Base-by-base conservation (phyloP, 2,329 filamentous ascomycete species). In the Coleophoma eucalyptorum region DNA sequence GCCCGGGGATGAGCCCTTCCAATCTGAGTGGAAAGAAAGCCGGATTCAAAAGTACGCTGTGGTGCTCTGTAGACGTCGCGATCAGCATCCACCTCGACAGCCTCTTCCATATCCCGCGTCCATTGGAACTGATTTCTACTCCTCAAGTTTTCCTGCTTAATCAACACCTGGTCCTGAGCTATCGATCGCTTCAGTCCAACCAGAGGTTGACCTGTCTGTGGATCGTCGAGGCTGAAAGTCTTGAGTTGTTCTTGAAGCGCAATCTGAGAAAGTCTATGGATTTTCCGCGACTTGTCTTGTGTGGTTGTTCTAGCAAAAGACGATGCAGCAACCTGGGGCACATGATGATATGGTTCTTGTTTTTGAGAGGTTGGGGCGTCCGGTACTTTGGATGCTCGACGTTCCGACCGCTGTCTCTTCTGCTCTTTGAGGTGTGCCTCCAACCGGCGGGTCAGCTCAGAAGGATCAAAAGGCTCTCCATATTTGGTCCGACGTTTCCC, bases 221-320 rank as follows among this genome's bases (percentile, higher is more conserved):
- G 53, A 5, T 62, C 56, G 21, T 60, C 53, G 15, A 61, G 49
- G 43, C 59, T 62, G 4, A 62, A 54, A 6, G 64, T 67, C 3
- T 72, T 65, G 19, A 68, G 50, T 52, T 75, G 70, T 49, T 70
- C 67, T 35, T 69, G 72, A 51, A 78, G 60, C 2, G 70, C 72
- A 18, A 66, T 63, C 37, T 67, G 66, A 7, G 76, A 75, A 12
- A 79, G 60, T 48, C 69, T 73, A 56, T 77, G 75, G 12, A 70
- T 62, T 31, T 72, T 64, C 21, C 66, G 65, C 61, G 69, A 65
- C 38, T 61, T 58, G 18, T 73, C 72, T 15, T 72, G 67, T 1
- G 77, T 80, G 0, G 79, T 75, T 0, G 80, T 83, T 41, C 72
- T 67, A 10, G 73, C 67, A 58, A 83, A 84, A 51, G 82, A 78